Evolutionary conservation across 2,329 filamentous ascomycete species (phyloP).

Genomic region (Sporothrix variecibatus): DNA sequence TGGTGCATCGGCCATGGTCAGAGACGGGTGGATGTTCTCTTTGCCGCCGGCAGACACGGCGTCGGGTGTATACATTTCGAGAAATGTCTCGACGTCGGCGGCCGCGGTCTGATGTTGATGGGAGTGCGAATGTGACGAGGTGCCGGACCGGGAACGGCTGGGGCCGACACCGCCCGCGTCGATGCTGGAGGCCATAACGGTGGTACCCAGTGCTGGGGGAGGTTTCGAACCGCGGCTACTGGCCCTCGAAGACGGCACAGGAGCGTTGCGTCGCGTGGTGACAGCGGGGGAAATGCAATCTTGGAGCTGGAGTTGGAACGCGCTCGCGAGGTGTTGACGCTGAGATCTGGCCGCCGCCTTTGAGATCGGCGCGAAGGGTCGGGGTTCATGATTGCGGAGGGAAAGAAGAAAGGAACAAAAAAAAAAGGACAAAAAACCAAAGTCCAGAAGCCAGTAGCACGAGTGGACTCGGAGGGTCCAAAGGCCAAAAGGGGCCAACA

Average conservation of each 20-base stretch:
- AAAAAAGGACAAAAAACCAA: conserved; percentile 6
- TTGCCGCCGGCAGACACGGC: conserved; percentile 40
- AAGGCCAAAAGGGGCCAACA: conserved; percentile 12
- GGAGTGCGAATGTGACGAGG: conserved; percentile 21
- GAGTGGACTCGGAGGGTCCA: not conserved
- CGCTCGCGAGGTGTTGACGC: conserved; percentile 39
- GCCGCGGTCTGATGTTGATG: conserved; percentile 26
- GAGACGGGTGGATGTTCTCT: conserved; percentile 36
- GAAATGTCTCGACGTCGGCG: conserved; percentile 41
- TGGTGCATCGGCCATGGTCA: conserved; percentile 32
- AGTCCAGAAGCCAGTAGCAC: not conserved
- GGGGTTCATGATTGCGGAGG: conserved; percentile 21
- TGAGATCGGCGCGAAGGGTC: conserved; percentile 28
- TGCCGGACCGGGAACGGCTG: conserved; percentile 37
- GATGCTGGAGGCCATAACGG: conserved; percentile 38
- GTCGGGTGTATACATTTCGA: conserved; percentile 46
- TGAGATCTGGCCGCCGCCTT: conserved; percentile 42
- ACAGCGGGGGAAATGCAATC: conserved; percentile 35
- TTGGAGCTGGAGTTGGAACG: conserved; percentile 23
- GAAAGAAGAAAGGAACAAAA: not conserved
- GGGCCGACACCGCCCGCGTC: conserved; percentile 21
- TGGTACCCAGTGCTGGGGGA: conserved; percentile 25
- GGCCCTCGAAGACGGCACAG: conserved; percentile 19
- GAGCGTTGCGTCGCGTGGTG: conserved; percentile 36
- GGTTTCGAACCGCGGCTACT: conserved; percentile 24